Percentiles rank a stretch among this genome's conserved stretches.
Conservation (phyloP, 805 yeast genomes). For the Cyberlindnera nakhonratchasimensis region DNA sequence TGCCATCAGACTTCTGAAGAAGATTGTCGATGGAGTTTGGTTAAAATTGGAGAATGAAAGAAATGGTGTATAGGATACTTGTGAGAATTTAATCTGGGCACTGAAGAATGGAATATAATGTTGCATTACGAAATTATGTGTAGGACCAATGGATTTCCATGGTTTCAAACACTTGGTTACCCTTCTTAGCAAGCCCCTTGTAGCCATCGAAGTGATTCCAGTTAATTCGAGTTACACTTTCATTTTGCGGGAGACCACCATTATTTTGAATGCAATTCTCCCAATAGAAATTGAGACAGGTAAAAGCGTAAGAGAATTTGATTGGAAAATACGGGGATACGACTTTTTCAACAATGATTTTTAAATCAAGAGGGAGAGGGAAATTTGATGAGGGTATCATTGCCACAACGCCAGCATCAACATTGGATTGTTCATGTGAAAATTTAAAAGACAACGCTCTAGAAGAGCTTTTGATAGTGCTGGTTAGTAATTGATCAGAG, state of each 20-base stretch:
- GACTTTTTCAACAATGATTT: constrained; percentile 1
- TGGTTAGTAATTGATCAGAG: too few relatives aligned
- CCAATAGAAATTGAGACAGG: constrained; percentile 44
- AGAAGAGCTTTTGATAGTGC: too few relatives aligned
- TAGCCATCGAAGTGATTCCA: constrained; percentile 67
- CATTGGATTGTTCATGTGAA: not conserved
- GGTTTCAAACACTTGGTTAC: constrained; percentile 53
- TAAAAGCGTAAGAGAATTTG: constrained; percentile 26
- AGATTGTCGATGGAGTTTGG: constrained; percentile 51
- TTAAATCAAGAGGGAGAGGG: constrained; percentile 2
- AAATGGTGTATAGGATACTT: constrained; percentile 40
- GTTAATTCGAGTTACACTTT: constrained; percentile 2
- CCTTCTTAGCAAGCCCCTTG: constrained; percentile 51
- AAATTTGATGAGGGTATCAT: not conserved
- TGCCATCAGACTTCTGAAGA: constrained; percentile 41
- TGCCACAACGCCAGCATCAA: not conserved
- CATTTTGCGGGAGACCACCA: constrained; percentile 9
- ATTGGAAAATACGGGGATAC: constrained; percentile 1
- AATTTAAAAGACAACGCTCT: not conserved
- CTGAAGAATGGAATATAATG: too few relatives aligned
- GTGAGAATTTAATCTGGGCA: constrained; percentile 22
- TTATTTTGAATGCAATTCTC: constrained; percentile 30
- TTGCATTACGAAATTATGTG: not conserved
- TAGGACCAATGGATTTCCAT: constrained; percentile 7
- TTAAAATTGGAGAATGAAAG: constrained; percentile 38